Conservation (phyloP, 2,329 filamentous ascomycete genomes). For the Colletotrichum higginsianum region DNA sequence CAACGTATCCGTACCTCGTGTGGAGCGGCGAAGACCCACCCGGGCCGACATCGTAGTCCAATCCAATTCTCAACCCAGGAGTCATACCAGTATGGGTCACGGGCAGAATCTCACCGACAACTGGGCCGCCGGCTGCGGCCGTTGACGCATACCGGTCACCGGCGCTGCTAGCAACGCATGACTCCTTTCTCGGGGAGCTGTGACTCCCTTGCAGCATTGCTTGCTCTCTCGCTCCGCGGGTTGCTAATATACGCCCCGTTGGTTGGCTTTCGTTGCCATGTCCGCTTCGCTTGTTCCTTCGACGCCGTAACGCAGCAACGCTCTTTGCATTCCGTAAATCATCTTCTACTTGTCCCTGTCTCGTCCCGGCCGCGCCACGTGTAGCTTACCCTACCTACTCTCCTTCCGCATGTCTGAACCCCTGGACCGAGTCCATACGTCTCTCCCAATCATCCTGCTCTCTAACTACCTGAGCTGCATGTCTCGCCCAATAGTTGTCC, state of each 20-base stretch:
- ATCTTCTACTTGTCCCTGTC: conserved; percentile 5
- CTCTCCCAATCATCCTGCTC: background rate
- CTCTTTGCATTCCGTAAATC: conserved; percentile 12
- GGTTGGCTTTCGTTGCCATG: conserved; percentile 7
- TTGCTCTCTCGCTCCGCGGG: background rate
- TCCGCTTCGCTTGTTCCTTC: background rate
- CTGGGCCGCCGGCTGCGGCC: conserved; percentile 39
- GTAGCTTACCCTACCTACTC: background rate
- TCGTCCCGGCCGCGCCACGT: background rate
- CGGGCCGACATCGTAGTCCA: conserved; percentile 31
- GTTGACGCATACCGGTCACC: conserved; percentile 16
- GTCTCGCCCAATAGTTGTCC: conserved; percentile 14
- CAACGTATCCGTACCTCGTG: background rate
- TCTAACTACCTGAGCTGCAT: conserved; percentile 15
- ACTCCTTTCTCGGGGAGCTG: conserved; percentile 16
- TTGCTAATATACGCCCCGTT: background rate
- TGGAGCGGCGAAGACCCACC: conserved; percentile 22
- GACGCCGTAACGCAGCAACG: conserved; percentile 30
- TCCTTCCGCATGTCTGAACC: background rate
- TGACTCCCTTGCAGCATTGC: background rate
- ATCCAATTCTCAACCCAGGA: conserved; percentile 23
- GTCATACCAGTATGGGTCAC: conserved; percentile 35
- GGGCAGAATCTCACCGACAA: conserved; percentile 35
- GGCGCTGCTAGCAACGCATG: conserved; percentile 12
- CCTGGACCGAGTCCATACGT: background rate